Percentiles rank a stretch among this genome's conserved stretches.
These are phyloP conservation scores for Lachancea lanzarotensis DNA, from an alignment of 805 yeast species.

Conservation along the genomic window DNA sequence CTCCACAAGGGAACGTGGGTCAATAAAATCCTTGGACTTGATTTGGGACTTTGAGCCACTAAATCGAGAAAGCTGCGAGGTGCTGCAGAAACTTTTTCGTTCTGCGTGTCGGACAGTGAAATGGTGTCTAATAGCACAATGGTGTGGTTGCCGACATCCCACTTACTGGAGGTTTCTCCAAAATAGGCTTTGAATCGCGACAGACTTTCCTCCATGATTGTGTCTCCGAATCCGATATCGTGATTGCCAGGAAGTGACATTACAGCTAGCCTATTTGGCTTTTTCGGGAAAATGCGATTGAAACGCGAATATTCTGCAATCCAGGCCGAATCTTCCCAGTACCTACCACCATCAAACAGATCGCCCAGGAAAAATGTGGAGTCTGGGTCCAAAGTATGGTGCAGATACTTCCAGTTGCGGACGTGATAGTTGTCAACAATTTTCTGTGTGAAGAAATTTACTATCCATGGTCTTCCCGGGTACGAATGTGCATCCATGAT, in stretches of 20 bases:
- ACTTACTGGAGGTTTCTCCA: slow-evolving; percentile 56
- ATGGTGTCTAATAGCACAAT: slow-evolving; percentile 76
- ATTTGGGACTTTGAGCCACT: slow-evolving; percentile 28
- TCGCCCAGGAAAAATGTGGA: slow-evolving; percentile 81
- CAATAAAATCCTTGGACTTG: slow-evolving; percentile 58
- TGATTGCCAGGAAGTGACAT: slow-evolving; percentile 84
- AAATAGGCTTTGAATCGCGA: slow-evolving; percentile 63
- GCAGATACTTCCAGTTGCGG: slow-evolving; percentile 61
- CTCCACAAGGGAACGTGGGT: slow-evolving; percentile 87
- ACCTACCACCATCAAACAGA: slow-evolving; percentile 89
- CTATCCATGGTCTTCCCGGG: slow-evolving; percentile 52
- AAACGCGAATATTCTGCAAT: slow-evolving; percentile 64
- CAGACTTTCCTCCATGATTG: slow-evolving; percentile 49
- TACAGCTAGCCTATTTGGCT: slow-evolving; percentile 38
- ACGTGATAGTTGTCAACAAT: slow-evolving; percentile 74
- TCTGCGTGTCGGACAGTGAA: slow-evolving; percentile 57
- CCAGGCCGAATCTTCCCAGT: slow-evolving; percentile 72
- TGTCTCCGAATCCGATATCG: slow-evolving; percentile 89
- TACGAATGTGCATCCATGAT: slow-evolving; percentile 84
- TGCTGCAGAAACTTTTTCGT: slow-evolving; percentile 38
- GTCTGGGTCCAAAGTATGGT: slow-evolving; percentile 60
- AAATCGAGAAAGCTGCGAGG: slow-evolving; percentile 48
- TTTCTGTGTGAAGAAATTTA: slow-evolving; percentile 50
- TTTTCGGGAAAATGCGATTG: slow-evolving; percentile 54
- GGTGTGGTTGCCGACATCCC: slow-evolving; percentile 62